Evolutionary conservation across 2,329 filamentous ascomycete genomes (phyloP).

Genomic region (Trichoderma sp.): DNA sequence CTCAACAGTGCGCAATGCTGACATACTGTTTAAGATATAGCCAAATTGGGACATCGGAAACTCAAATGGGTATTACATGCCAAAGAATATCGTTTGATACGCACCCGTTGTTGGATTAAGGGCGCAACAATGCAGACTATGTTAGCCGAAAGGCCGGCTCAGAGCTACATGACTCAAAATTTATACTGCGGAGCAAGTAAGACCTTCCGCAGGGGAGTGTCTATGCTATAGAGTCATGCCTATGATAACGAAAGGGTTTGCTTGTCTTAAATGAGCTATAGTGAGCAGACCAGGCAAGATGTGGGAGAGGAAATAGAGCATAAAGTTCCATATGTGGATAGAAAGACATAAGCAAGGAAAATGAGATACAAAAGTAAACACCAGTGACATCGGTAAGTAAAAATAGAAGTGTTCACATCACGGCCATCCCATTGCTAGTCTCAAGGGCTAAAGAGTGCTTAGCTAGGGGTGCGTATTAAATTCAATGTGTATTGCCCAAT

Average conservation of each 20-base stretch:
- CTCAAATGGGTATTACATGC: neutral
- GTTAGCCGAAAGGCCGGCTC: neutral
- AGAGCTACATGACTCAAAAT: neutral
- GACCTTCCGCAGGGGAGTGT: neutral
- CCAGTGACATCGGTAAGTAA: neutral
- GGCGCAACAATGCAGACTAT: neutral
- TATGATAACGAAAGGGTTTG: neutral
- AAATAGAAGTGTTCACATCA: neutral
- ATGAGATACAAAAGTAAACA: neutral
- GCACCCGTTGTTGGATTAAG: neutral
- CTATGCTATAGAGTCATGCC: neutral
- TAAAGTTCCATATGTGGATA: neutral
- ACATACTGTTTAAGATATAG: neutral
- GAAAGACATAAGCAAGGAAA: neutral
- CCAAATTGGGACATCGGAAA: neutral
- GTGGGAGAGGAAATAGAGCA: neutral
- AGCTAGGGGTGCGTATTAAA: neutral
- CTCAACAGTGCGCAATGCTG: neutral
- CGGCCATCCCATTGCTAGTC: neutral
- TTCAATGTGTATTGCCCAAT: neutral
- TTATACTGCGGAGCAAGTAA: neutral
- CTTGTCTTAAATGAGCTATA: neutral
- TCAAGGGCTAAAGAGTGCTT: neutral
- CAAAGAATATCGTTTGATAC: neutral
- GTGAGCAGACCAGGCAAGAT: neutral